A percentile compares a stretch with the other conserved stretches of the same genome.
phyloP scores from a whole-genome alignment of 352 stramenopile species.

The Globisporangium nunn region DNA sequence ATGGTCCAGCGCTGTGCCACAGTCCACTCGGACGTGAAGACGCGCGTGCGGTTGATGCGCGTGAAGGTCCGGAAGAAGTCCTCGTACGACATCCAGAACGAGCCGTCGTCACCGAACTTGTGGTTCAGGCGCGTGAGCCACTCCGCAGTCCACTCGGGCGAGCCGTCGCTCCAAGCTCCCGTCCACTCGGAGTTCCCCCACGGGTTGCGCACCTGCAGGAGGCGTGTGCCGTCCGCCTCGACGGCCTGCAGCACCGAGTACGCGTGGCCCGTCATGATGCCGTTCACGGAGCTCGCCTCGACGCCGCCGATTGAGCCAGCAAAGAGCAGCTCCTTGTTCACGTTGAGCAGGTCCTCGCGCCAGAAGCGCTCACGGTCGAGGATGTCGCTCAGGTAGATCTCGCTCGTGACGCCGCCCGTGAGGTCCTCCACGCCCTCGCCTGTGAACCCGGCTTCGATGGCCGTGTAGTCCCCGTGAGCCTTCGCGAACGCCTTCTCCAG shows the following conservation, averaged over 20 bases:
- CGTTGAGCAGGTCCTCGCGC: constrained; percentile 22
- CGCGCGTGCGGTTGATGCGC: constrained; percentile 21
- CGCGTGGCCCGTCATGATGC: constrained; percentile 40
- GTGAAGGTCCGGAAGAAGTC: constrained; percentile 29
- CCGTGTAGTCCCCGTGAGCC: constrained; percentile 59
- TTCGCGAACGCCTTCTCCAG: constrained; percentile 88
- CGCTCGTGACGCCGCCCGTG: constrained; percentile 31
- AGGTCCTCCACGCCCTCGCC: constrained; percentile 36
- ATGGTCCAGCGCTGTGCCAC: constrained; percentile 28
- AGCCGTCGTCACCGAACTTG: constrained; percentile 38
- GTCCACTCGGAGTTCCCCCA: constrained; percentile 47
- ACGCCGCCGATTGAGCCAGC: constrained; percentile 16
- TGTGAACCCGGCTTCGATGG: constrained; percentile 49
- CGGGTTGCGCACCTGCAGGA: constrained; percentile 38
- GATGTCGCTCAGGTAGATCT: constrained; percentile 22
- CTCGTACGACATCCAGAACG: constrained; percentile 55
- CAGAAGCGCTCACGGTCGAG: constrained; percentile 29
- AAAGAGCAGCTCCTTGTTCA: constrained; percentile 33
- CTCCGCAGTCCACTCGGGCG: constrained; percentile 34
- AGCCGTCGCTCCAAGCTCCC: constrained; percentile 34
- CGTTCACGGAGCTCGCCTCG: constrained; percentile 9
- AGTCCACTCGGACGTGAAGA: constrained; percentile 27
- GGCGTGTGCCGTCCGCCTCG: constrained; percentile 23
- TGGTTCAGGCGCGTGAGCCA: constrained; percentile 31
- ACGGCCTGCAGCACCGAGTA: constrained; percentile 45